A percentile compares a stretch with the other conserved stretches of the same genome.
These are phyloP conservation scores for Botrytis byssoidea DNA, from an alignment of 2,329 filamentous ascomycete species.

Conservation along the genomic window DNA sequence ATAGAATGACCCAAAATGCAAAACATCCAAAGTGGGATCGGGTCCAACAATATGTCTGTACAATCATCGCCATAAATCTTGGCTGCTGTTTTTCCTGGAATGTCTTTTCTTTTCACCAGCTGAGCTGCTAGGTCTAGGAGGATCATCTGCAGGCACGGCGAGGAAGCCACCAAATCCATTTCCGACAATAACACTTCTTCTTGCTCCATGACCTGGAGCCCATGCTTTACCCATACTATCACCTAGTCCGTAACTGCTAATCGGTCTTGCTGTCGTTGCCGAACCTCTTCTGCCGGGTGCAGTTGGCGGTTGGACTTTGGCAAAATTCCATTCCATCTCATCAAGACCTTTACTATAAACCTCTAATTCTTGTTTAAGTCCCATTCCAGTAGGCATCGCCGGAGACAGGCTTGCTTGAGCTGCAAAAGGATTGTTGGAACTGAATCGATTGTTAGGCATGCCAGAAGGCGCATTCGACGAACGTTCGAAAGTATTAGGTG, in stretches of 20 bases:
- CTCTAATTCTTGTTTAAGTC: conserved; percentile 56
- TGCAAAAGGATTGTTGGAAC: conserved; percentile 39
- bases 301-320: conserved; percentile 52
- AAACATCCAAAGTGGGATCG: neutral
- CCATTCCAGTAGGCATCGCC: conserved; percentile 25
- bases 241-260: conserved; percentile 45
- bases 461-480: conserved; percentile 32
- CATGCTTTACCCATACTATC: conserved; percentile 43
- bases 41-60: neutral
- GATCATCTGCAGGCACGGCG: conserved; percentile 56
- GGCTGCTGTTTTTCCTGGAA: conserved; percentile 7
- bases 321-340: conserved; percentile 68
- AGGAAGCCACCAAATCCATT: conserved; percentile 67
- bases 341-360: conserved; percentile 67
- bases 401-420: conserved; percentile 21
- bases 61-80: conserved; percentile 20
- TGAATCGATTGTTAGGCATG: conserved; percentile 28
- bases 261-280: conserved; percentile 42
- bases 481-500: conserved; percentile 32
- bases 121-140: conserved; percentile 32
- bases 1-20: neutral
- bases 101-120: conserved; percentile 29
- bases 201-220: conserved; percentile 51
- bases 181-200: conserved; percentile 62
- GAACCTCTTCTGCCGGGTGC: conserved; percentile 41